phyloP scores from a whole-genome alignment of 73 alveolate species.

The Paramecium primaurelia region DNA sequence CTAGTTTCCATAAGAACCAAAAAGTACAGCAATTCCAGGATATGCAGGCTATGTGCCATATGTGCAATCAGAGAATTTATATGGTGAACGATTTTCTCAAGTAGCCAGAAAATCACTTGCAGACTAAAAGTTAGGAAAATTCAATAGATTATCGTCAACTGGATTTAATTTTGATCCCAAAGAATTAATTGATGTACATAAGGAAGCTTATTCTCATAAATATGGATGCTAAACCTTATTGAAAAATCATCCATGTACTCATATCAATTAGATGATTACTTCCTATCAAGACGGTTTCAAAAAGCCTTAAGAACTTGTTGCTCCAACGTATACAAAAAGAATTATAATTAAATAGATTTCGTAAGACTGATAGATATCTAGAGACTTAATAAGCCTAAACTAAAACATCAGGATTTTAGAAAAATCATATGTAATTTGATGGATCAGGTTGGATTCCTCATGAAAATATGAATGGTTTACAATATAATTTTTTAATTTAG shows the following conservation, averaged over 20 bases:
- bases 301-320: conserved; percentile 20
- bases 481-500: neutral
- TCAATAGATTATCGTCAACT: conserved; percentile 35
- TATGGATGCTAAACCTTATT: conserved; percentile 29
- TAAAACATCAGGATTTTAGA: conserved; percentile 43
- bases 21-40: conserved; percentile 64
- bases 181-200: neutral
- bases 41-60: conserved; percentile 57
- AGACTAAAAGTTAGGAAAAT: conserved; percentile 7
- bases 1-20: conserved; percentile 50
- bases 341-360: neutral
- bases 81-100: conserved; percentile 31
- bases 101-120: neutral
- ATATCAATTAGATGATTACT: neutral
- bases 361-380: conserved; percentile 27
- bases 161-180: conserved; percentile 45
- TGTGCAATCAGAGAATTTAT: conserved; percentile 23
- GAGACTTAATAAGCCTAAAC: neutral
- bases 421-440: conserved; percentile 42
- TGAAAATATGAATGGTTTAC: conserved; percentile 23
- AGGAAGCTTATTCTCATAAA: conserved; percentile 43
- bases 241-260: conserved; percentile 24
- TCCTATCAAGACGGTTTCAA: conserved; percentile 46
- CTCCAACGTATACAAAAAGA: neutral
- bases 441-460: conserved; percentile 37